Evolutionary conservation across 2,329 filamentous ascomycete genomes (phyloP).

Genomic region (Xylaria sp.): DNA sequence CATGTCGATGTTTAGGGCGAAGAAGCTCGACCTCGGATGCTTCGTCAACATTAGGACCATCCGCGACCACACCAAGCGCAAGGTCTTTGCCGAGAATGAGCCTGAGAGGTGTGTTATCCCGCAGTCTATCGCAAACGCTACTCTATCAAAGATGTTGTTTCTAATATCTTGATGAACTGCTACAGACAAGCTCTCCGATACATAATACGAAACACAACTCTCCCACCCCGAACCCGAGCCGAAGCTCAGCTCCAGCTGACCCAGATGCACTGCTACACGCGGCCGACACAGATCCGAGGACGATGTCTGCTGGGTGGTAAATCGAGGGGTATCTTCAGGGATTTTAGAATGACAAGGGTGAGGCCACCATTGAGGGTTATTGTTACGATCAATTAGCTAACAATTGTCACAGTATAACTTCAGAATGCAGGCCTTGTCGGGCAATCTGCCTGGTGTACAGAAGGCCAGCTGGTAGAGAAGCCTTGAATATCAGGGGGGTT

Average conservation of each 20-base stretch:
- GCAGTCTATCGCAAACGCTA: constrained; percentile 10
- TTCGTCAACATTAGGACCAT: constrained; percentile 86
- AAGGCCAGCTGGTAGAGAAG: constrained; percentile 88
- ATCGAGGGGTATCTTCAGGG: constrained; percentile 85
- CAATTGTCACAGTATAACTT: constrained; percentile 77
- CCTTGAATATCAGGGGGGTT: neutral
- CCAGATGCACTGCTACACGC: constrained; percentile 96
- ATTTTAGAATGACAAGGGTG: constrained; percentile 72
- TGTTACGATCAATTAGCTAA: constrained; percentile 33
- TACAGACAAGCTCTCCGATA: constrained; percentile 92
- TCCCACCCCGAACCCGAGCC: constrained; percentile 80
- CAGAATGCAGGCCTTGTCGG: constrained; percentile 83
- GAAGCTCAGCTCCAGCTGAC: constrained; percentile 92
- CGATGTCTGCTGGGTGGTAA: constrained; percentile 92
- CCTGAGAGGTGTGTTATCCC: constrained; percentile 74
- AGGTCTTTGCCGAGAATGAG: constrained; percentile 86
- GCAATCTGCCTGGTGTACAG: constrained; percentile 87
- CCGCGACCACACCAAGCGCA: constrained; percentile 95
- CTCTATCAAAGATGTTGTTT: neutral
- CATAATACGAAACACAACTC: constrained; percentile 89
- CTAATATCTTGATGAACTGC: constrained; percentile 16
- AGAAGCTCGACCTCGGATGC: constrained; percentile 87
- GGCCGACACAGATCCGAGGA: constrained; percentile 92
- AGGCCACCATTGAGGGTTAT: neutral
- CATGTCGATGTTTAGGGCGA: constrained; percentile 87